phyloP scores from a whole-genome alignment of 805 yeast genomes.

The Candida nonsorbophila region DNA sequence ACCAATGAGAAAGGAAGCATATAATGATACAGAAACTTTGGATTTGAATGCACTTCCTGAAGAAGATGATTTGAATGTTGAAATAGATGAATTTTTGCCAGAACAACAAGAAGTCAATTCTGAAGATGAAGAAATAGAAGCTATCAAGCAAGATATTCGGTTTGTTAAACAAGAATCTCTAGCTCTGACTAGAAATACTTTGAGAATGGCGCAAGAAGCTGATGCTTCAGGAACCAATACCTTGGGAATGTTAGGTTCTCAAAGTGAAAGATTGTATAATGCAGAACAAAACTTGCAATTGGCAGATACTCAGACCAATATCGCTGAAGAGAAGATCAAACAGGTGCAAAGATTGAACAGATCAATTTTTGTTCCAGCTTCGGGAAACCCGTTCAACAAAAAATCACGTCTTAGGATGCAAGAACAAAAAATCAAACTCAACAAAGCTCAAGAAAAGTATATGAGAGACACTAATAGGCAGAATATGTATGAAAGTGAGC shows the following conservation, averaged over 20 bases:
- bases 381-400: slow-evolving; percentile 80
- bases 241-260: slow-evolving; percentile 89
- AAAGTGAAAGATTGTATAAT: slow-evolving; percentile 76
- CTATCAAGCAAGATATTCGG: slow-evolving; percentile 73
- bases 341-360: slow-evolving; percentile 78
- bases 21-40: slow-evolving; percentile 16
- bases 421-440: slow-evolving; percentile 63
- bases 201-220: slow-evolving; percentile 48
- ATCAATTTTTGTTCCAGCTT: slow-evolving; percentile 72
- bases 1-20: slow-evolving; percentile 14
- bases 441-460: slow-evolving; percentile 57
- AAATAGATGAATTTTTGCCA: slow-evolving; percentile 28
- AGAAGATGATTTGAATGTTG: slow-evolving; percentile 35
- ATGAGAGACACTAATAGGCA: slow-evolving; percentile 57
- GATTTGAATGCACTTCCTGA: slow-evolving; percentile 29
- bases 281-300: slow-evolving; percentile 73
- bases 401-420: slow-evolving; percentile 67
- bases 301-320: slow-evolving; percentile 74
- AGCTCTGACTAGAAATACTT: slow-evolving; percentile 77
- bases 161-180: slow-evolving; percentile 85
- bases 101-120: slow-evolving; percentile 38
- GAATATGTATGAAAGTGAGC: slow-evolving; percentile 59
- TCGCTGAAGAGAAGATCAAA: slow-evolving; percentile 77
- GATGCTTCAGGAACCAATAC: slow-evolving; percentile 57
- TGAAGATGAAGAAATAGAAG: slow-evolving; percentile 88